Conservation (phyloP, 306 rosid species). For the Citrullus mucosospermus region DNA sequence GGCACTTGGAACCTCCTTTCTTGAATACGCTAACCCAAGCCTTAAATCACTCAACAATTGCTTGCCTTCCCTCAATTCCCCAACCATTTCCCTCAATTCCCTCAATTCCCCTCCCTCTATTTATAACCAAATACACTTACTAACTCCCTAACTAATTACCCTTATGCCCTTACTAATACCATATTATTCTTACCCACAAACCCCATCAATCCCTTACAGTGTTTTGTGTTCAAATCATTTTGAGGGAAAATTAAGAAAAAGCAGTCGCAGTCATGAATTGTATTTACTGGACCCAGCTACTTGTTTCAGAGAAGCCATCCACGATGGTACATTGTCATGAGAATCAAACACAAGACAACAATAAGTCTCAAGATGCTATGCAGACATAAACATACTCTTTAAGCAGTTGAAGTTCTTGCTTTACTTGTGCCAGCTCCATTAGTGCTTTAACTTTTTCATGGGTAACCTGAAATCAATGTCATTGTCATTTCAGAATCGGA, state of each 20-base stretch:
- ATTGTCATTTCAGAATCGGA: constrained; percentile 13
- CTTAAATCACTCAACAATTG: constrained; percentile 21
- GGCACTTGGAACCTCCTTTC: no score
- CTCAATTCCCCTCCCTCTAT: no score
- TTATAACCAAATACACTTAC: no score
- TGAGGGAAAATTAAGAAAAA: not conserved
- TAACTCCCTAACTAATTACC: no score
- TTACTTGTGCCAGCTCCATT: constrained; percentile 74
- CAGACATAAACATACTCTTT: constrained; percentile 45
- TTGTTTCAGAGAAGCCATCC: not conserved
- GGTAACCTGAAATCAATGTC: constrained; percentile 54
- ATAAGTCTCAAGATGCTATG: constrained; percentile 7
- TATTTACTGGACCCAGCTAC: constrained; percentile 1
- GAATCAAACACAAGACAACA: constrained; percentile 10
- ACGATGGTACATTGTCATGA: constrained; percentile 6
- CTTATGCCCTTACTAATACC: no score
- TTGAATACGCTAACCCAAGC: no score
- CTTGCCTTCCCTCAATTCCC: no score
- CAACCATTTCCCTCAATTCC: no score
- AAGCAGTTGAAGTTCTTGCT: constrained; percentile 67
- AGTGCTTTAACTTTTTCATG: constrained; percentile 93
- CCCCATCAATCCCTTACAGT: no score
- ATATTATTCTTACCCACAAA: no score
- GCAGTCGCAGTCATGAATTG: not conserved
- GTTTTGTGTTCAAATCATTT: not conserved